Percentiles rank a stretch among this genome's conserved stretches.
phyloP scores from a whole-genome alignment of 2,329 filamentous ascomycete genomes.

The Phoma sp. region DNA sequence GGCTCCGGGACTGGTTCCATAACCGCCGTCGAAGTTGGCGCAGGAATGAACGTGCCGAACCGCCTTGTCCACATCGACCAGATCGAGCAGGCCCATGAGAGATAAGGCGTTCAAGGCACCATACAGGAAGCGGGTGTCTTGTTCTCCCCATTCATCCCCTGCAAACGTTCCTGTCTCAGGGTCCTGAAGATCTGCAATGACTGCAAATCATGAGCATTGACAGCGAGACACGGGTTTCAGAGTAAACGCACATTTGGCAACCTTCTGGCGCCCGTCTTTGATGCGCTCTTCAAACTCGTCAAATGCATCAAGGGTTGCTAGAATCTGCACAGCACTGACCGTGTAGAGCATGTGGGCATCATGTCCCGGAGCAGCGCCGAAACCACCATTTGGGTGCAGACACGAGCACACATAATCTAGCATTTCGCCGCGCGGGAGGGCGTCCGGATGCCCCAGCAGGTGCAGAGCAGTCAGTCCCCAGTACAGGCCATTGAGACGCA shows the following conservation, averaged over 20 bases:
- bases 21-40: constrained; percentile 93
- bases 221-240: constrained; percentile 5
- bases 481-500: constrained; percentile 94
- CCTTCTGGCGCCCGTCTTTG: constrained; percentile 71
- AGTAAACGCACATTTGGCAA: constrained; percentile 76
- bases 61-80: constrained; percentile 81
- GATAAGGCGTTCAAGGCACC: constrained; percentile 89
- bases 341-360: constrained; percentile 97
- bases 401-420: constrained; percentile 97
- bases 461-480: constrained; percentile 93
- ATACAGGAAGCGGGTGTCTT: constrained; percentile 93
- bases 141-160: constrained; percentile 96
- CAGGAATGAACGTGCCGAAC: constrained; percentile 81
- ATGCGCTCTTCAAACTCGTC: constrained; percentile 78
- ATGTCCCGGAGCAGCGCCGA: constrained; percentile 91
- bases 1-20: constrained; percentile 85
- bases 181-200: constrained; percentile 84
- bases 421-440: constrained; percentile 79
- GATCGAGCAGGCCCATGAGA: constrained; percentile 74
- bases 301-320: constrained; percentile 85
- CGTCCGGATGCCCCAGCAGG: constrained; percentile 80
- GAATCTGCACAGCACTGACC: constrained; percentile 91
- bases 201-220: constrained; percentile 53
- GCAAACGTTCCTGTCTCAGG: constrained; percentile 83
- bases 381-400: constrained; percentile 86